Evolutionary conservation across 495 filamentous ascomycete genomes (phyloP).

Genomic region (Sabuloglossum arenarium): DNA sequence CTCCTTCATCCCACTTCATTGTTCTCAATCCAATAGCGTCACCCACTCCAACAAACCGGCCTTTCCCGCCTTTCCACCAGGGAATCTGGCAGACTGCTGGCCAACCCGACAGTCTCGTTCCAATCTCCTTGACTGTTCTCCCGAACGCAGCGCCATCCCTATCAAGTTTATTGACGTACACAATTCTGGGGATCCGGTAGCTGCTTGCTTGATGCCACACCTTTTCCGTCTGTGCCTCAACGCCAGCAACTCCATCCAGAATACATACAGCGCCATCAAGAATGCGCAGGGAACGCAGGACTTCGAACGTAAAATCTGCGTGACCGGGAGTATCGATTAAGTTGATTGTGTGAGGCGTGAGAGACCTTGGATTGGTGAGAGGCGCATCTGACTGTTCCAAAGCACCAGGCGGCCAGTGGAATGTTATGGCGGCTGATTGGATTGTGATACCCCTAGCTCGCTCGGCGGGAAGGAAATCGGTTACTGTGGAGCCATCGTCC

Average conservation of each 20-base stretch:
- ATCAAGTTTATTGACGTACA: conserved; percentile 93
- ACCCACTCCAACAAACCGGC: conserved; percentile 58
- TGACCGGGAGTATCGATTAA: conserved; percentile 96
- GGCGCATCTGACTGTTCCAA: conserved; percentile 8
- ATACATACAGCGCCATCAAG: conserved; percentile 93
- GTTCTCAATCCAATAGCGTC: conserved; percentile 46
- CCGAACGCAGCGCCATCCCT: conserved; percentile 83
- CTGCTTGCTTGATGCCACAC: conserved; percentile 83
- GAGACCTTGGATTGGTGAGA: conserved; percentile 7
- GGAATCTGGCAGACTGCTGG: conserved; percentile 90
- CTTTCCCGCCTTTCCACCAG: conserved; percentile 60
- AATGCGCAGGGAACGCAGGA: conserved; percentile 77
- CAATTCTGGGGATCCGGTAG: conserved; percentile 66
- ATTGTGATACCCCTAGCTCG: conserved; percentile 90
- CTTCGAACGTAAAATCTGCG: conserved; percentile 96
- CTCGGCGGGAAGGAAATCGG: conserved; percentile 92
- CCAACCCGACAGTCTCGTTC: conserved; percentile 54
- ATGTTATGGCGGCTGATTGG: conserved; percentile 91
- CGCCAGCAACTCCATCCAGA: conserved; percentile 87
- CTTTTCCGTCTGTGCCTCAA: conserved; percentile 94
- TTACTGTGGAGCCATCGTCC: conserved; percentile 91
- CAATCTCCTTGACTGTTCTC: conserved; percentile 68
- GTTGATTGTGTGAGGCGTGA: conserved; percentile 53
- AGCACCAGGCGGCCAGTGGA: conserved; percentile 56
- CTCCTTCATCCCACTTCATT: conserved; percentile 34